Conservation (phyloP, 768 basidiomycete genomes). For the Russula foetens region DNA sequence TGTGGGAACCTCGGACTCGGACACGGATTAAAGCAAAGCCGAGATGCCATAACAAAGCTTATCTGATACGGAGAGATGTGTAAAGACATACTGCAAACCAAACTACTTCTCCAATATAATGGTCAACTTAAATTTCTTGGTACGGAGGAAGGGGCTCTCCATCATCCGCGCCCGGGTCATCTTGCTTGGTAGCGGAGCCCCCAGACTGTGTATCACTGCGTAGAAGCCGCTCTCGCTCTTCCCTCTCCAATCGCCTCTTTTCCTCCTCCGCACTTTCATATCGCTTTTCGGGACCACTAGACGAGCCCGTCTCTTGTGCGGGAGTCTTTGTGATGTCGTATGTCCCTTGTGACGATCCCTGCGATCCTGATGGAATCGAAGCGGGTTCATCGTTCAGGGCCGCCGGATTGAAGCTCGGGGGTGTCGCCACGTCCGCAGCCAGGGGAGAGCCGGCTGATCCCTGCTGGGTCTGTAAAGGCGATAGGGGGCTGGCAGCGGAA, state of each 20-base stretch:
- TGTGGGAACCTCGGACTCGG: no score
- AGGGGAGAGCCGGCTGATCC: constrained; percentile 24
- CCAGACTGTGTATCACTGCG: constrained; percentile 25
- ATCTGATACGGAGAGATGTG: background rate
- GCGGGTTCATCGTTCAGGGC: constrained; percentile 27
- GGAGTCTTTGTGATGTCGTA: background rate
- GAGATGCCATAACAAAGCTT: background rate
- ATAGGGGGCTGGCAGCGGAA: background rate
- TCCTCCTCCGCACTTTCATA: constrained; percentile 53
- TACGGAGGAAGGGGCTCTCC: constrained; percentile 36
- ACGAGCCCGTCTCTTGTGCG: constrained; percentile 23
- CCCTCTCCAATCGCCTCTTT: constrained; percentile 50
- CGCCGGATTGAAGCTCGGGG: constrained; percentile 23
- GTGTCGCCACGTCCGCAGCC: constrained; percentile 26
- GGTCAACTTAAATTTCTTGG: constrained; percentile 29
- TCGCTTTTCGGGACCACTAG: constrained; percentile 8
- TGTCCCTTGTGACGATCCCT: background rate
- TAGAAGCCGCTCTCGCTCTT: constrained; percentile 43
- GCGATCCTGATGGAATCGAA: constrained; percentile 19
- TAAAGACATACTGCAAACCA: no score
- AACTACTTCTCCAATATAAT: no score
- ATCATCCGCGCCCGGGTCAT: constrained; percentile 24
- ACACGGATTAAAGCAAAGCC: no score
- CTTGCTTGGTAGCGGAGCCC: constrained; percentile 32
- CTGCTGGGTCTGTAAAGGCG: constrained; percentile 14